A percentile compares a stretch with the other conserved stretches of the same genome.
These are phyloP conservation scores for Pelargonium fulgidum DNA, from an alignment of 441 rosid genomes.

Conservation along the genomic window DNA sequence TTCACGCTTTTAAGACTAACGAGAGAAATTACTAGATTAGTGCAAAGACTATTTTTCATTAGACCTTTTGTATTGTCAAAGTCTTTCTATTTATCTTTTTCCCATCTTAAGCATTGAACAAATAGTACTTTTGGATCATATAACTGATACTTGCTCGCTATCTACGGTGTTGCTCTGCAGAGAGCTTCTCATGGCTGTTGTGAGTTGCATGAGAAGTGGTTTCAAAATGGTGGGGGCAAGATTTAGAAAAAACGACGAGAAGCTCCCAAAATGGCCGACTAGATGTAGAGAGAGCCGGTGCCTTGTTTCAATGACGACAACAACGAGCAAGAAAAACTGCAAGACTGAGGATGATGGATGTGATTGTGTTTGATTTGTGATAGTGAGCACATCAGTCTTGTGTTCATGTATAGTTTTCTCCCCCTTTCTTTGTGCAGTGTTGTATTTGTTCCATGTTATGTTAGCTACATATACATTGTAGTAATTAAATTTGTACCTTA, in stretches of 20 bases:
- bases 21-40: too few relatives aligned
- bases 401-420: neutral
- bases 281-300: slow-evolving; percentile 62
- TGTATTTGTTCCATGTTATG: too few relatives aligned
- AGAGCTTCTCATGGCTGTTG: slow-evolving; percentile 38
- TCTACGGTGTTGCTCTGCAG: slow-evolving; percentile 35
- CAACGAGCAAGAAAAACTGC: slow-evolving; percentile 46
- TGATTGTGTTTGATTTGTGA: slow-evolving; percentile 44
- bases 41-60: neutral
- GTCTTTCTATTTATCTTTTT: too few relatives aligned
- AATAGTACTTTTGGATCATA: neutral
- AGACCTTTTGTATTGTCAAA: neutral
- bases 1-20: too few relatives aligned
- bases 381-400: neutral
- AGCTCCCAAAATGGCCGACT: slow-evolving; percentile 41
- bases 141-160: neutral
- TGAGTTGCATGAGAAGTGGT: slow-evolving; percentile 55
- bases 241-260: slow-evolving; percentile 47
- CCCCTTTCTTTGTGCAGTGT: neutral
- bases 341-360: slow-evolving; percentile 37
- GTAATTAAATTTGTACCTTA: neutral
- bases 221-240: slow-evolving; percentile 47
- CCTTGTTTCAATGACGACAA: slow-evolving; percentile 43
- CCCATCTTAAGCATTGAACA: too few relatives aligned
- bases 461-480: neutral